Evolutionary conservation across 1,284 basidiomycete genomes (phyloP), one percentile per base, ranked within the genome.

Genomic region (Cystobasidium pallidum): DNA sequence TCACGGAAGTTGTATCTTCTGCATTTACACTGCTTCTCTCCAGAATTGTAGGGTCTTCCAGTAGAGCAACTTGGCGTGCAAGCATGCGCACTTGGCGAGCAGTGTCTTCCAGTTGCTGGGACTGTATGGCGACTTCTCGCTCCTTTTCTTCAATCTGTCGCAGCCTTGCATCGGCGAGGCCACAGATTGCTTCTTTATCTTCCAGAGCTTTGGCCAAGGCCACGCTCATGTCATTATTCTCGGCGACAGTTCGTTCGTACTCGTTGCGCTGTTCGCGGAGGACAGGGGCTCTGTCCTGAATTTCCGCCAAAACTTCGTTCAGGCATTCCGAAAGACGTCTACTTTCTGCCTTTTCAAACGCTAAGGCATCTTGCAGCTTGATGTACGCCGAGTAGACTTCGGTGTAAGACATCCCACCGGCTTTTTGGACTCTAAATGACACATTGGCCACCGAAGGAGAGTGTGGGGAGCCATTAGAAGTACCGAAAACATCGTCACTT

Each of bases 321-420:
- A 92, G 15, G 47, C 90, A 88, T 36, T 87, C 85, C 65, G 91
- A 89, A 84, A 97, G 88, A 55, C 90, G 86, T 74, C 88, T 87
- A 66, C 88, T 90, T 82, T 97, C 91, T 0, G 86, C 84, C 67
- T 86, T 87, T 80, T 93, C 91, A 78, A 85, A 86, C 19, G 86
- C 85, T 67, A 89, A 88, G 62, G 93, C 90, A 49, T 91, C 90
- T 80, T 96, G 89, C 59, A 94, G 86, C 68, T 87, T 86, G 57
- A 93, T 87, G 76, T 91, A 91, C 76, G 92, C 91, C n/a, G 89
- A 85, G 79, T 94, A 95, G 19, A 95, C 88, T 79, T 94, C 89
- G 0, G 92, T 94, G 81, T 94, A 92, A 1, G 88, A 89, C 84
- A 90, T 91, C 24, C 92, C 92, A 34, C 84, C 85, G 79, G 75